Percentiles rank a stretch among this genome's conserved stretches.
Evolutionary conservation across 352 stramenopile genomes (phyloP).

Genomic region (Pythium dissimile): DNA sequence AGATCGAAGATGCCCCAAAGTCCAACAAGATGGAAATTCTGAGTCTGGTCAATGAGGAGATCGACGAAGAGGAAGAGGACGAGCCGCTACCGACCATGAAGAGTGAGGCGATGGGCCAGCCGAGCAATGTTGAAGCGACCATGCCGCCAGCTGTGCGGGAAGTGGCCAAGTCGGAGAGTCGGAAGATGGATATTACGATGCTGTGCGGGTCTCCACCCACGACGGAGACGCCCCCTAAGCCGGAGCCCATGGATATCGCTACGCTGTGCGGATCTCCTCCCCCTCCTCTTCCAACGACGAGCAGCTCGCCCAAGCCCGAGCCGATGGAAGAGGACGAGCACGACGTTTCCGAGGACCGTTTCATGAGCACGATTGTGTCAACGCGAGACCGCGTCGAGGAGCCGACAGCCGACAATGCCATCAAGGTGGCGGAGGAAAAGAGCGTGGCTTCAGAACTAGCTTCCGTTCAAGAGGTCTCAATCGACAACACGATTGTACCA

Average conservation of each 20-base stretch:
- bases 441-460: background rate
- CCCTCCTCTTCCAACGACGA: slow-evolving; percentile 16
- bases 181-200: slow-evolving; percentile 53
- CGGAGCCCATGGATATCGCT: slow-evolving; percentile 61
- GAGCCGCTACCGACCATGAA: slow-evolving; percentile 9
- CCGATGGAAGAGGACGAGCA: slow-evolving; percentile 22
- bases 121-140: background rate
- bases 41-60: slow-evolving; percentile 19
- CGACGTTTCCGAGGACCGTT: slow-evolving; percentile 22
- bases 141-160: background rate
- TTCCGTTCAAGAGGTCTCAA: background rate
- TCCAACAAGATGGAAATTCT: slow-evolving; percentile 17
- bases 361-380: slow-evolving; percentile 24
- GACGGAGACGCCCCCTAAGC: no score
- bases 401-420: background rate
- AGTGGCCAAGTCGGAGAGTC: slow-evolving; percentile 1
- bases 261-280: slow-evolving; percentile 24
- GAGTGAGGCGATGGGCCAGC: background rate
- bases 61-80: slow-evolving; percentile 23
- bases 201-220: slow-evolving; percentile 21
- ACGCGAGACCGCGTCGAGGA: slow-evolving; percentile 3
- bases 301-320: slow-evolving; percentile 12
- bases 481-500: no score
- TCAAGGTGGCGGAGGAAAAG: slow-evolving; percentile 2
- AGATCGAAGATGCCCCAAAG: background rate